Conservation (phyloP, 1,284 basidiomycete genomes). For the Ustilago bromivora region DNA sequence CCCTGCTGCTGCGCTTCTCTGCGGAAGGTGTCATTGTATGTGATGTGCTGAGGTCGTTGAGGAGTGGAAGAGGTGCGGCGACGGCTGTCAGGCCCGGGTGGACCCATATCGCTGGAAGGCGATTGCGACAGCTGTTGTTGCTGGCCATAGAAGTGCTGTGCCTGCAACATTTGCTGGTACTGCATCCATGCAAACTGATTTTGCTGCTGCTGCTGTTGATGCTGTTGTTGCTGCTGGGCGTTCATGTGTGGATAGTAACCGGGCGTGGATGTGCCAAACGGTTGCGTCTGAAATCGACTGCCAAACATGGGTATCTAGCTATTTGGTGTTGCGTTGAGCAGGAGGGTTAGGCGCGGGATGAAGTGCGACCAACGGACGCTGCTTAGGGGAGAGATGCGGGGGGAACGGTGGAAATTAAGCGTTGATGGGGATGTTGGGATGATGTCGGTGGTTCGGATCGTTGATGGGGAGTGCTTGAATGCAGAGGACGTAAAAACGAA, state of each 20-base stretch:
- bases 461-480: neutral
- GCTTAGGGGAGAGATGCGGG: neutral
- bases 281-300: conserved; percentile 54
- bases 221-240: conserved; percentile 41
- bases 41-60: conserved; percentile 54
- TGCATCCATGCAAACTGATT: conserved; percentile 61
- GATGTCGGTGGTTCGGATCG: neutral
- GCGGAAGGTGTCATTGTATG: conserved; percentile 61
- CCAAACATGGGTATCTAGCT: conserved; percentile 36
- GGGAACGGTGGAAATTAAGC: neutral
- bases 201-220: conserved; percentile 43
- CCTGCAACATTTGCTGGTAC: conserved; percentile 63
- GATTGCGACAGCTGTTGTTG: conserved; percentile 28
- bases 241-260: conserved; percentile 53
- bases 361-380: neutral
- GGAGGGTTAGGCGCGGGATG: neutral
- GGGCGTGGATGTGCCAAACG: conserved; percentile 55
- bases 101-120: conserved; percentile 24
- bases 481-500: neutral
- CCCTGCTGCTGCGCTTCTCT: conserved; percentile 43
- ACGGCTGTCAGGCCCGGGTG: conserved; percentile 35
- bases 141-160: conserved; percentile 49
- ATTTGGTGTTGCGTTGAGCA: neutral
- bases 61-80: conserved; percentile 62
- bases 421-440: neutral